Percentiles rank a stretch among this genome's conserved stretches.
Evolutionary conservation across 73 alveolate genomes (phyloP).

Genomic region (Uronychia binucleata): DNA sequence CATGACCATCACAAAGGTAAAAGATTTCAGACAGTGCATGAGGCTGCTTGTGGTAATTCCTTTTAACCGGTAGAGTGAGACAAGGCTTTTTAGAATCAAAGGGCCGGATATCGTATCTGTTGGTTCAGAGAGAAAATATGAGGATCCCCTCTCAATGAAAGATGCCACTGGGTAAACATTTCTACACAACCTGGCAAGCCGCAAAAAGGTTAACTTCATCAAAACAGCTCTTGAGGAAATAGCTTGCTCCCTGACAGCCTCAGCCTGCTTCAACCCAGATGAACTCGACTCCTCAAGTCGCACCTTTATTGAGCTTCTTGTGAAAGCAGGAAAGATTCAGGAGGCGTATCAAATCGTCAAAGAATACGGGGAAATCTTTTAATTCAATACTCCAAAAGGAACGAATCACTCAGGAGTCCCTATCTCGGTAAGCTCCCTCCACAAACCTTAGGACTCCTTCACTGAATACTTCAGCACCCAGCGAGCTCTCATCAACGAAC

Average conservation of each 20-base stretch:
- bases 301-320: background rate
- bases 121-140: background rate
- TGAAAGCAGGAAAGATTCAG: background rate
- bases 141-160: background rate
- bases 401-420: background rate
- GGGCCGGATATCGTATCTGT: background rate
- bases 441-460: background rate
- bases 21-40: background rate
- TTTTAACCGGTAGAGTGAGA: background rate
- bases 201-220: background rate
- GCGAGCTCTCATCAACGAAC: background rate
- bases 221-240: no score
- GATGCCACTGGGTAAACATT: background rate
- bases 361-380: background rate
- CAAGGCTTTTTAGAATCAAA: background rate
- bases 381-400: background rate
- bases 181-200: background rate
- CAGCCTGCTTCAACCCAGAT: background rate
- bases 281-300: background rate
- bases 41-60: background rate
- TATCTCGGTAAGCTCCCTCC: background rate
- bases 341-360: background rate
- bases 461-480: background rate
- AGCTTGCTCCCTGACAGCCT: background rate
- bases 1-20: background rate